These are phyloP conservation scores for Scorias spongiosa DNA, from an alignment of 2,329 filamentous ascomycete species.

Conservation along the genomic window DNA sequence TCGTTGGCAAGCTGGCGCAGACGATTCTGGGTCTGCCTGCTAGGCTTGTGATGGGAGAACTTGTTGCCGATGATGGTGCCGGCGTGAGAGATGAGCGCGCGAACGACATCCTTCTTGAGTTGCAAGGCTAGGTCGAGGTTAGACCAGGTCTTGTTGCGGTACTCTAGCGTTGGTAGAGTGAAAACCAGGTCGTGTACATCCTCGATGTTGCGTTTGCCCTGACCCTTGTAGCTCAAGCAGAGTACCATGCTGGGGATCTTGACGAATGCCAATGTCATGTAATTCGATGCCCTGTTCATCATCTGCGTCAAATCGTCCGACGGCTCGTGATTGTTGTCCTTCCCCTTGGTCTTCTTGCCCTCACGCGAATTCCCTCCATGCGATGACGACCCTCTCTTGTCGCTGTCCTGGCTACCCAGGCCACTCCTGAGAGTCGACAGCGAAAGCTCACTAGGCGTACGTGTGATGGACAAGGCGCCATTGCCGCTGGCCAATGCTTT, in stretches of 20 bases:
- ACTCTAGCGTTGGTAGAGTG: slow-evolving; percentile 83
- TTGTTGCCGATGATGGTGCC: slow-evolving; percentile 97
- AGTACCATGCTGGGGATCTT: slow-evolving; percentile 90
- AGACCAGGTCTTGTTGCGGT: slow-evolving; percentile 98
- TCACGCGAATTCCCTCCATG: slow-evolving; percentile 4
- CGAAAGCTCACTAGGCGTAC: slow-evolving; percentile 18
- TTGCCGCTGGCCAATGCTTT: slow-evolving; percentile 13
- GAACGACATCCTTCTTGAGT: slow-evolving; percentile 86
- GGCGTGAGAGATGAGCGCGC: slow-evolving; percentile 85
- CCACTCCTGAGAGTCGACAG: slow-evolving; percentile 13
- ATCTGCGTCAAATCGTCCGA: slow-evolving; percentile 91
- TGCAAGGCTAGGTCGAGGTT: slow-evolving; percentile 87
- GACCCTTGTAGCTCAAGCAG: slow-evolving; percentile 92
- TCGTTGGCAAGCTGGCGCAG: slow-evolving; percentile 73
- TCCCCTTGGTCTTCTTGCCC: slow-evolving; percentile 12
- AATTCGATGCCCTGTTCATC: slow-evolving; percentile 88
- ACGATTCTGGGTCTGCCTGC: slow-evolving; percentile 59
- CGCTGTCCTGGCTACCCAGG: slow-evolving; percentile 10
- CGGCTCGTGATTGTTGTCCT: slow-evolving; percentile 39
- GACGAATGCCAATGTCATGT: slow-evolving; percentile 93
- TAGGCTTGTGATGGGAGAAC: slow-evolving; percentile 75
- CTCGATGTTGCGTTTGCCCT: slow-evolving; percentile 85
- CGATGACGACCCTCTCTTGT: slow-evolving; percentile 18
- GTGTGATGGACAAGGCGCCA: slow-evolving; percentile 9
- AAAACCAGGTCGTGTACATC: slow-evolving; percentile 98